Conservation (phyloP, 768 basidiomycete genomes). For the Panaeolus papilionaceus region DNA sequence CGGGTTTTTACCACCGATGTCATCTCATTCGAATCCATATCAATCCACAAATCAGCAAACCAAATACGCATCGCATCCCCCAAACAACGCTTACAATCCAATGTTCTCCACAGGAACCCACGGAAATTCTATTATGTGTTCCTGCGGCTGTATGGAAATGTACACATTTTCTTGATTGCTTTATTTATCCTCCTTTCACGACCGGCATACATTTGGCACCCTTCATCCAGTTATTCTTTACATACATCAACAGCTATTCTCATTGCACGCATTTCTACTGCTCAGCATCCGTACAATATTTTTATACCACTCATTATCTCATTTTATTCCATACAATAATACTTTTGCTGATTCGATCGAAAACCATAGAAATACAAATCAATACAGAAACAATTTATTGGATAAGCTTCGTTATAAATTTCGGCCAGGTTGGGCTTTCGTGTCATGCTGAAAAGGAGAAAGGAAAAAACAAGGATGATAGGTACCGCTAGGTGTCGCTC, state of each 20-base stretch:
- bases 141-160: conserved; percentile 46
- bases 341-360: neutral
- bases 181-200: conserved; percentile 13
- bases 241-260: conserved; percentile 15
- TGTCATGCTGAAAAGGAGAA: conserved; percentile 14
- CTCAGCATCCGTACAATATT: conserved; percentile 11
- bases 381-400: conserved; percentile 19
- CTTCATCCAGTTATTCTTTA: conserved; percentile 20
- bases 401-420: neutral
- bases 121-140: conserved; percentile 31
- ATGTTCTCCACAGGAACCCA: conserved; percentile 19
- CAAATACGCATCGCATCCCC: conserved; percentile 19
- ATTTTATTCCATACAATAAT: conserved; percentile 10
- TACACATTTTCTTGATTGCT: conserved; percentile 30
- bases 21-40: conserved; percentile 25
- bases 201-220: conserved; percentile 15
- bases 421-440: neutral
- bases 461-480: conserved; percentile 10
- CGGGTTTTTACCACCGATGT: conserved; percentile 27
- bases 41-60: conserved; percentile 24
- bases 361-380: conserved; percentile 30
- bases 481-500: conserved; percentile 20
- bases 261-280: conserved; percentile 18
- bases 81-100: conserved; percentile 22
- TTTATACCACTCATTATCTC: conserved; percentile 14